A percentile compares a stretch with the other conserved stretches of the same genome.
phyloP scores from a whole-genome alignment of 23 red algal species.

The Gracilariopsis chorda region DNA sequence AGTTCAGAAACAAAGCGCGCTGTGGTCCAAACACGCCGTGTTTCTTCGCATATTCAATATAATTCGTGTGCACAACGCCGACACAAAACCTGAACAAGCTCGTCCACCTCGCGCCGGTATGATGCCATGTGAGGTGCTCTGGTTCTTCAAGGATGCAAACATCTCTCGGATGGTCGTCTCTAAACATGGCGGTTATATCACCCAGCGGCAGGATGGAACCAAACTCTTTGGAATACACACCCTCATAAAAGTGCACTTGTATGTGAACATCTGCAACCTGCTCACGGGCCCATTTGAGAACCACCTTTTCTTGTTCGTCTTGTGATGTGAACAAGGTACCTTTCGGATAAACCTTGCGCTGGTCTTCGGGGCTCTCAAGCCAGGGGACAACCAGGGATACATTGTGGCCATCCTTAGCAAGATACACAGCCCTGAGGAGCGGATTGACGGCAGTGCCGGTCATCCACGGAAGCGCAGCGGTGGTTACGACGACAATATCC shows the following conservation, averaged over 20 bases:
- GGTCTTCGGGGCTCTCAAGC: slow-evolving; percentile 66
- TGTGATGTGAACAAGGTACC: slow-evolving; percentile 44
- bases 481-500: slow-evolving; percentile 79
- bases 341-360: slow-evolving; percentile 69
- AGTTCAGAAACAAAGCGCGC: slow-evolving; percentile 52
- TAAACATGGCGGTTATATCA: slow-evolving; percentile 74
- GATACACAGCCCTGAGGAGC: slow-evolving; percentile 73
- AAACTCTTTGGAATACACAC: slow-evolving; percentile 66
- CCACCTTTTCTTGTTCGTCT: slow-evolving; percentile 46
- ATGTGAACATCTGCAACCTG: slow-evolving; percentile 19
- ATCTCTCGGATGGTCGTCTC: slow-evolving; percentile 34
- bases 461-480: slow-evolving; percentile 83
- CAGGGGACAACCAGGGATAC: slow-evolving; percentile 78
- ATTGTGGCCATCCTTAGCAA: slow-evolving; percentile 44
- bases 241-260: slow-evolving; percentile 61
- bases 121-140: slow-evolving; percentile 81
- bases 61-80: slow-evolving; percentile 76
- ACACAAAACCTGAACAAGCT: slow-evolving; percentile 62
- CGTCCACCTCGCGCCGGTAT: slow-evolving; percentile 64
- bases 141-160: slow-evolving; percentile 82
- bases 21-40: slow-evolving; percentile 71
- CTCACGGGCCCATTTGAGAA: slow-evolving; percentile 53
- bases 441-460: slow-evolving; percentile 85
- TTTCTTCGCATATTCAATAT: slow-evolving; percentile 67
- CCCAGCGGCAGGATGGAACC: slow-evolving; percentile 70